Evolutionary conservation across 2,329 filamentous ascomycete species (phyloP).

Genomic region (Pestalotiopsis sp.): DNA sequence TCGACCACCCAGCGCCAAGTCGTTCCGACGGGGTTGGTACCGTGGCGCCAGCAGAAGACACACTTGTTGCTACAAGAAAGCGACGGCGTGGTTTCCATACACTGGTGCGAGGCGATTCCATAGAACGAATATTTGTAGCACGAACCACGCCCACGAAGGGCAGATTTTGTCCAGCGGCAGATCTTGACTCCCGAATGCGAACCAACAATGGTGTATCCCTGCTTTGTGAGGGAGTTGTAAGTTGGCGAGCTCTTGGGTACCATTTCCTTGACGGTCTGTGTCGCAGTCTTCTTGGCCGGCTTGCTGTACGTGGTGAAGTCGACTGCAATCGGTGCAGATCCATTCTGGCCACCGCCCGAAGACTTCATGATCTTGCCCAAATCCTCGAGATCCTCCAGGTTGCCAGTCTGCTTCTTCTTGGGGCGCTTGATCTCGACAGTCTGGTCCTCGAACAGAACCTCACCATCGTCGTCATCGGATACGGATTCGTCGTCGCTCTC

Average conservation of each 20-base stretch:
- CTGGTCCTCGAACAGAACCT: constrained; percentile 50
- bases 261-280: constrained; percentile 76
- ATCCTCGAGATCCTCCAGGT: constrained; percentile 81
- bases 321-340: constrained; percentile 63
- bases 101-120: constrained; percentile 92
- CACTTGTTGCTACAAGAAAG: constrained; percentile 98
- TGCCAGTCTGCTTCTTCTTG: constrained; percentile 40
- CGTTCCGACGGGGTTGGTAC: constrained; percentile 94
- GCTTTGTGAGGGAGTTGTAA: constrained; percentile 85
- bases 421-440: constrained; percentile 37
- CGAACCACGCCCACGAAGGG: constrained; percentile 85
- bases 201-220: constrained; percentile 93
- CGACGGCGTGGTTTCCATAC: constrained; percentile 97
- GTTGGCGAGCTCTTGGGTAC: constrained; percentile 89
- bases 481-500: constrained; percentile 81
- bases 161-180: constrained; percentile 97
- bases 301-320: constrained; percentile 80
- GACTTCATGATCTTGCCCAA: constrained; percentile 66
- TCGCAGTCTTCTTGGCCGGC: constrained; percentile 45
- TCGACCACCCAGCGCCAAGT: constrained; percentile 97
- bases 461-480: constrained; percentile 59
- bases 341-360: constrained; percentile 36
- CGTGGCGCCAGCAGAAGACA: constrained; percentile 98
- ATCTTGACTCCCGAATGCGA: constrained; percentile 97
- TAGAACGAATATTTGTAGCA: constrained; percentile 99